Evolutionary conservation across 1,139 yeast genomes (phyloP).

Genomic region (Suhomyces bokatorum): DNA sequence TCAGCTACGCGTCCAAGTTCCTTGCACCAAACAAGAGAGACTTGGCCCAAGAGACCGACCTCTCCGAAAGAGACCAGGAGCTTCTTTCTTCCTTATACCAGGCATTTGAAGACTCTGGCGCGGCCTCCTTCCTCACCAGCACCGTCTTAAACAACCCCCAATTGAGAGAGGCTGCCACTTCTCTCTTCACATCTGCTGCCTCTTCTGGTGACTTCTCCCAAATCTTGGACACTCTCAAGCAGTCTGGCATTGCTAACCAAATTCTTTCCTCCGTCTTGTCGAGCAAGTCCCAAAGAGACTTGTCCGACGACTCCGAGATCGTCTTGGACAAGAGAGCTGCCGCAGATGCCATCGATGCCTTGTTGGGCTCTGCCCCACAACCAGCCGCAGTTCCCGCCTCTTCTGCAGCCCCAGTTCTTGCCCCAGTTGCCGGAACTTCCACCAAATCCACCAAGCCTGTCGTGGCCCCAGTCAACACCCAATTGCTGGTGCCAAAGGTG

Average conservation of each 20-base stretch:
- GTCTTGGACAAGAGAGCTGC: constrained; percentile 7
- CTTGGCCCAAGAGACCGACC: background rate
- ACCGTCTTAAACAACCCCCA: constrained; percentile 26
- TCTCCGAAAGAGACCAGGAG: constrained; percentile 23
- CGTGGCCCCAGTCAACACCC: background rate
- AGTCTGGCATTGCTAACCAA: constrained; percentile 23
- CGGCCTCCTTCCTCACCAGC: constrained; percentile 23
- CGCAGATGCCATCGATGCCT: constrained; percentile 12
- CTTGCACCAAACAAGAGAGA: constrained; percentile 8
- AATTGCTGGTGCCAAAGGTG: background rate
- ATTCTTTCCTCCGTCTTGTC: constrained; percentile 17
- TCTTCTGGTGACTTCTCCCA: constrained; percentile 24
- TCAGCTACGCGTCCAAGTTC: constrained; percentile 22
- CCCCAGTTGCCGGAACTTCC: background rate
- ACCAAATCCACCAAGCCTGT: constrained; percentile 1
- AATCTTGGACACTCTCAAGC: constrained; percentile 26
- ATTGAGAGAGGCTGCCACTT: constrained; percentile 21
- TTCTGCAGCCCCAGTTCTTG: background rate
- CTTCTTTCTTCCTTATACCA: constrained; percentile 23
- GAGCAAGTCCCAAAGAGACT: constrained; percentile 9
- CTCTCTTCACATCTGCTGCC: constrained; percentile 19
- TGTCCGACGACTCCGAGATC: constrained; percentile 3
- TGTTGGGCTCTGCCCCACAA: constrained; percentile 4
- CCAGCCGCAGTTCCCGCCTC: background rate
- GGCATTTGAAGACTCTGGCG: constrained; percentile 26